These are phyloP conservation scores for Acrocalymma vagum DNA, from an alignment of 2,329 filamentous ascomycete species.

Conservation along the genomic window DNA sequence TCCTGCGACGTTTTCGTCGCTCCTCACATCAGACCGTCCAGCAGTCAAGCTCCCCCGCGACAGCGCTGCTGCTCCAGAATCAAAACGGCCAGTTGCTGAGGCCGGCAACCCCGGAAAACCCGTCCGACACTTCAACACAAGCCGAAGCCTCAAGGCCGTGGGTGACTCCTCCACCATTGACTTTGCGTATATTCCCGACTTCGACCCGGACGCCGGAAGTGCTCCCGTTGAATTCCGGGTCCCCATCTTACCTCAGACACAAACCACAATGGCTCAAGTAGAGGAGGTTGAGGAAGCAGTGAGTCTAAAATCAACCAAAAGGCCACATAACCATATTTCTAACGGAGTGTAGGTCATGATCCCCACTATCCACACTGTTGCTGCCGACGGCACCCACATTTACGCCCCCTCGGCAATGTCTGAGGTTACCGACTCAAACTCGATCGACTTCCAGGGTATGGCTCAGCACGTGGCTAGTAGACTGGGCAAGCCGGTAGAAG, in stretches of 20 bases:
- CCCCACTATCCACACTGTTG: slow-evolving; percentile 64
- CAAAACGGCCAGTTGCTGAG: slow-evolving; percentile 50
- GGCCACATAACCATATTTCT: slow-evolving; percentile 20
- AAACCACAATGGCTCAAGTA: slow-evolving; percentile 17
- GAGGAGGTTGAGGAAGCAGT: slow-evolving; percentile 33
- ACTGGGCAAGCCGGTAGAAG: slow-evolving; percentile 46
- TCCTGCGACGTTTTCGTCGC: slow-evolving; percentile 63
- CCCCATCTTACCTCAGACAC: slow-evolving; percentile 55
- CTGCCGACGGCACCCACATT: slow-evolving; percentile 57
- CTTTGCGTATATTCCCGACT: slow-evolving; percentile 67
- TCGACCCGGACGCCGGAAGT: slow-evolving; percentile 52
- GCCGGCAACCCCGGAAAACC: slow-evolving; percentile 35
- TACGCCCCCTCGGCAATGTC: slow-evolving; percentile 62
- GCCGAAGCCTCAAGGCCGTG: slow-evolving; percentile 63
- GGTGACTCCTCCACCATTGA: slow-evolving; percentile 69
- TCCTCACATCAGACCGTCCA: slow-evolving; percentile 60
- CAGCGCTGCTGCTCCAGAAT: slow-evolving; percentile 59
- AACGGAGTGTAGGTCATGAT: slow-evolving; percentile 55
- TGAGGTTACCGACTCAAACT: slow-evolving; percentile 66
- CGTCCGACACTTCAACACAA: slow-evolving; percentile 69
- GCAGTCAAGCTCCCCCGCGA: slow-evolving; percentile 60
- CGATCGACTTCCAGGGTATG: slow-evolving; percentile 64
- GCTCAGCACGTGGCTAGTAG: slow-evolving; percentile 57
- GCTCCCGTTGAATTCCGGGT: slow-evolving; percentile 53
- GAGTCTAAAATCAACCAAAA: slow-evolving; percentile 33